phyloP scores from a whole-genome alignment of 495 filamentous ascomycete genomes.

The Podospora didyma region DNA sequence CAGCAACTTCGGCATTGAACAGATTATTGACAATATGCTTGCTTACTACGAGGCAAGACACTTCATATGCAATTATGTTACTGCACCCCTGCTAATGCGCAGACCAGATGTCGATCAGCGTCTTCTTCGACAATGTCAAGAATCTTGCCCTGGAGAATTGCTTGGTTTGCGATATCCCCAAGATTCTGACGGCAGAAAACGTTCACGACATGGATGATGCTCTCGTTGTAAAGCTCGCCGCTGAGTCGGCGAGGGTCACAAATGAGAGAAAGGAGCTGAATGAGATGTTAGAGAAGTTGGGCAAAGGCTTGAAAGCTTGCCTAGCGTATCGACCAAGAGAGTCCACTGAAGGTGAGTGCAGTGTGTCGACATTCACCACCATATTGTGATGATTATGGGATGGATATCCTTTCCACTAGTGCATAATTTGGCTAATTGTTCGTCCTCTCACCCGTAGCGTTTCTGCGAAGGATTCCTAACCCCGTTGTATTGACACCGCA shows the following conservation, averaged over 20 bases:
- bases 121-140: conserved; percentile 21
- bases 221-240: conserved; percentile 7
- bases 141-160: conserved; percentile 23
- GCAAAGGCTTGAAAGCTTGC: conserved; percentile 1
- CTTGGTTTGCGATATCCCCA: conserved; percentile 25
- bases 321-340: not conserved
- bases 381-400: too few species aligned
- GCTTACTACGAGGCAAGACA: conserved; percentile 4
- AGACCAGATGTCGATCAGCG: conserved; percentile 12
- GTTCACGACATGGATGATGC: conserved; percentile 18
- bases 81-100: not conserved
- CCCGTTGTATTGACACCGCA: too few species aligned
- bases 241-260: conserved; percentile 13
- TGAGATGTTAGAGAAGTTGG: not conserved
- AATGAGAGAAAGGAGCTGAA: conserved; percentile 3
- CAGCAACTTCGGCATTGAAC: conserved; percentile 1
- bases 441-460: not conserved
- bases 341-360: not conserved
- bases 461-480: too few species aligned
- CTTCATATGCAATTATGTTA: not conserved
- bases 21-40: conserved; percentile 3
- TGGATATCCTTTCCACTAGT: too few species aligned
- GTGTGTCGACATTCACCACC: not conserved
- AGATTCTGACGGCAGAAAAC: conserved; percentile 12
- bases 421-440: not conserved